A percentile compares a stretch with the other conserved stretches of the same genome.
Conservation (phyloP, 352 stramenopile species). For the Pythium grandisporangium region DNA sequence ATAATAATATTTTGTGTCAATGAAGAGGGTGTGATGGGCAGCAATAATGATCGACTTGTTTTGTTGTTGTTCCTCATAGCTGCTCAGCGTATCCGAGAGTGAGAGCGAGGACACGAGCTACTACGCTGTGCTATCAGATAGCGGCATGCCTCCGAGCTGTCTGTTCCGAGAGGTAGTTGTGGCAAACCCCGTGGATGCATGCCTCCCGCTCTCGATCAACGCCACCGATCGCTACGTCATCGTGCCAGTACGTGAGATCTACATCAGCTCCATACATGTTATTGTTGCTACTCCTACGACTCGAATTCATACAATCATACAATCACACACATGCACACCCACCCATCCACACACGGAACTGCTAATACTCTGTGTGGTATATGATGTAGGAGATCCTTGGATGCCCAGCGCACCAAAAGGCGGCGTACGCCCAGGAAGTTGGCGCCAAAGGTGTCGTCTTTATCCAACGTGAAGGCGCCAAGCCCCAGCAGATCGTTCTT, state of each 20-base stretch:
- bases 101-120: conserved; percentile 30
- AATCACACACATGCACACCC: too few species aligned
- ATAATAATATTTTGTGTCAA: too few species aligned
- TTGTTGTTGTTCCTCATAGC: conserved; percentile 13
- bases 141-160: conserved; percentile 44
- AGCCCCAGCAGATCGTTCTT: conserved; percentile 43
- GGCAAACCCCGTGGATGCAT: conserved; percentile 44
- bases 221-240: conserved; percentile 47
- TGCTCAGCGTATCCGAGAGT: conserved; percentile 35
- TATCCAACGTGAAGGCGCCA: conserved; percentile 38
- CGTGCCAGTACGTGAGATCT: conserved; percentile 24
- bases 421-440: conserved; percentile 37
- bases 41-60: neutral
- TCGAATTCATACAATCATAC: too few species aligned
- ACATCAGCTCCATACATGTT: neutral
- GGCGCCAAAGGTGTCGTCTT: conserved; percentile 56
- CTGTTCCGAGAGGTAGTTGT: conserved; percentile 39
- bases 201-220: conserved; percentile 27
- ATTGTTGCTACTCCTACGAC: too few species aligned
- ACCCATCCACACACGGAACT: too few species aligned
- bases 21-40: too few species aligned
- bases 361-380: too few species aligned
- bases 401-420: conserved; percentile 63
- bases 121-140: conserved; percentile 47
- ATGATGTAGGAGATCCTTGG: conserved; percentile 22